These are phyloP conservation scores for Trifolium fragiferum DNA, from an alignment of 306 rosid species.

Conservation along the genomic window DNA sequence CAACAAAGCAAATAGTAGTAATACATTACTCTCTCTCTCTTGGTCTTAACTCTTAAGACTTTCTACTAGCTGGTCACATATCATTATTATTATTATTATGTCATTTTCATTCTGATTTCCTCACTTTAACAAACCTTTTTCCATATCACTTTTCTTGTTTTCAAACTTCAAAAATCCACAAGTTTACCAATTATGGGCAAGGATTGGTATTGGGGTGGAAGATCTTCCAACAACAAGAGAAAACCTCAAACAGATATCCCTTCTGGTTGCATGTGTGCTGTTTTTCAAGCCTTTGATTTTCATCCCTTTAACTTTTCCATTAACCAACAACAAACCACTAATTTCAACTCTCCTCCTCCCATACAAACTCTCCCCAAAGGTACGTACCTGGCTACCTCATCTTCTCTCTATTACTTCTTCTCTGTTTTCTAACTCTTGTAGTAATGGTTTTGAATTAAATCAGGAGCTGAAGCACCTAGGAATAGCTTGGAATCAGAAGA, in stretches of 20 bases:
- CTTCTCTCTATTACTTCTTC: background rate
- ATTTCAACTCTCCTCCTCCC: slow-evolving; percentile 43
- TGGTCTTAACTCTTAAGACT: slow-evolving; percentile 3
- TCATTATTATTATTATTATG: background rate
- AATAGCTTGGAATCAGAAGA: slow-evolving; percentile 83
- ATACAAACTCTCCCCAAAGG: slow-evolving; percentile 59
- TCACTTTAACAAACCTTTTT: slow-evolving; percentile 36
- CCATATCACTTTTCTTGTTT: slow-evolving; percentile 32
- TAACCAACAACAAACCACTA: slow-evolving; percentile 57
- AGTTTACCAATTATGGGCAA: slow-evolving; percentile 60
- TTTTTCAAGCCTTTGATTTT: slow-evolving; percentile 87
- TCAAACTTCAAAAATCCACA: background rate
- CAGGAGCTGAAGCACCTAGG: slow-evolving; percentile 85
- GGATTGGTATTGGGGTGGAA: slow-evolving; percentile 67
- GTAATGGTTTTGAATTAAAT: slow-evolving; percentile 36
- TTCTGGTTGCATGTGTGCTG: slow-evolving; percentile 86
- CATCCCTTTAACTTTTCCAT: slow-evolving; percentile 63
- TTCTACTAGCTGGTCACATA: background rate
- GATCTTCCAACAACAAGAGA: slow-evolving; percentile 47
- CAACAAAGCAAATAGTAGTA: background rate
- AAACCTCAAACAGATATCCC: slow-evolving; percentile 38
- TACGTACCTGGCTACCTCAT: too few relatives aligned
- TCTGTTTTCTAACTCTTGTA: background rate
- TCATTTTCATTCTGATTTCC: slow-evolving; percentile 57
- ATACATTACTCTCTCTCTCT: background rate